Percentiles rank a stretch among this genome's conserved stretches.
Conservation (phyloP, 2,329 filamentous ascomycete species). For the Pseudohalonectria lignicola region DNA sequence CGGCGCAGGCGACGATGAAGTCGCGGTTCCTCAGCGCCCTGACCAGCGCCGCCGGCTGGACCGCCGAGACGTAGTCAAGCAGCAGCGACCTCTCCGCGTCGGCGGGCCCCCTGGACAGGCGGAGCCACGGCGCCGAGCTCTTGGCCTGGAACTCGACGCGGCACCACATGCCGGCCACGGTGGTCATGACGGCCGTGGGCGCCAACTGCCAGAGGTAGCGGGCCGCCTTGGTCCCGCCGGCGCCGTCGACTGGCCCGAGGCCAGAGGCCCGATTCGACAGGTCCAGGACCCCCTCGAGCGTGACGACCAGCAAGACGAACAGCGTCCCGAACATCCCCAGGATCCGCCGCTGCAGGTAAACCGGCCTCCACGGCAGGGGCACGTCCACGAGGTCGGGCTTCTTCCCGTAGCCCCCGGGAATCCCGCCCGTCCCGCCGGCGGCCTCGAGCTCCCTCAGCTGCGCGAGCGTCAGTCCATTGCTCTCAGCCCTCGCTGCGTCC, state of each 20-base stretch:
- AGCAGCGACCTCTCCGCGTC: slow-evolving; percentile 20
- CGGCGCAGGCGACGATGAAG: slow-evolving; percentile 18
- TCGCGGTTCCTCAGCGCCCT: slow-evolving; percentile 21
- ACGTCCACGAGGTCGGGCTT: slow-evolving; percentile 14
- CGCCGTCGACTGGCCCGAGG: slow-evolving; percentile 5
- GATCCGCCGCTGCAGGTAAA: slow-evolving; percentile 21
- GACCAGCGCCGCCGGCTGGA: slow-evolving; percentile 15
- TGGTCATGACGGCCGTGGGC: slow-evolving; percentile 19
- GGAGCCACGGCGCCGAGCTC: slow-evolving; percentile 24
- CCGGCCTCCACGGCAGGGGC: slow-evolving; percentile 21
- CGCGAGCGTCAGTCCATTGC: neutral
- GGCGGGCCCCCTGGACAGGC: slow-evolving; percentile 17
- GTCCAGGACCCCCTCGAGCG: slow-evolving; percentile 18
- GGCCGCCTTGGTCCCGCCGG: slow-evolving; percentile 8
- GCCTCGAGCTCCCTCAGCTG: slow-evolving; percentile 6
- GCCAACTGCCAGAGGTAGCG: slow-evolving; percentile 26
- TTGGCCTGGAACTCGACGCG: slow-evolving; percentile 28
- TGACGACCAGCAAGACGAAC: slow-evolving; percentile 16
- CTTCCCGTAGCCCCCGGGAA: slow-evolving; percentile 5
- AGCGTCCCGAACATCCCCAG: slow-evolving; percentile 17
- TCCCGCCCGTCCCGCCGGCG: neutral
- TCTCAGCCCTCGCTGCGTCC: too few species aligned
- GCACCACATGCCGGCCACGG: slow-evolving; percentile 21
- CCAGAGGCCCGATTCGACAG: slow-evolving; percentile 15
- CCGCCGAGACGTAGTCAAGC: slow-evolving; percentile 21